Conservation (phyloP, 2,329 filamentous ascomycete species). For the Talaromyces sp. region DNA sequence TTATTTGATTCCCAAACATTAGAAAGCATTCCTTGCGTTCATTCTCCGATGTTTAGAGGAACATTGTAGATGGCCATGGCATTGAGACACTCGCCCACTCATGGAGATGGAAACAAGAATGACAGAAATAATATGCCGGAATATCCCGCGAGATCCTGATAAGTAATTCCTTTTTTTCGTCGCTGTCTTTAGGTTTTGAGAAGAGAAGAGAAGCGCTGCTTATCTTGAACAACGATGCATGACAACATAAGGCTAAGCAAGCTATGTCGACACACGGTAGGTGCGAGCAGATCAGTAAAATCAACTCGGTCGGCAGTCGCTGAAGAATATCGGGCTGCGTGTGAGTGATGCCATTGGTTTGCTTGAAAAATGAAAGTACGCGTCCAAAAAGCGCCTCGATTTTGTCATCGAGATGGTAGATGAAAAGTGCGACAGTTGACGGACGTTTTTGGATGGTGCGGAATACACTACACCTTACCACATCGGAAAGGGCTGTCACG, state of each 20-base stretch:
- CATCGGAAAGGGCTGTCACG: neutral
- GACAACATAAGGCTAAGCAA: neutral
- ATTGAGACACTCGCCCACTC: too few relatives aligned
- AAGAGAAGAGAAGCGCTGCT: neutral
- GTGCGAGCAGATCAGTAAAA: neutral
- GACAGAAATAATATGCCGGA: neutral
- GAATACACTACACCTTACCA: neutral
- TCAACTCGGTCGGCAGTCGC: neutral
- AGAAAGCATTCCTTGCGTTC: too few relatives aligned
- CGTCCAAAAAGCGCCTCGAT: neutral
- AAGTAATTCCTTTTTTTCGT: neutral
- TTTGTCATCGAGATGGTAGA: neutral
- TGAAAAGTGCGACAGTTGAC: neutral
- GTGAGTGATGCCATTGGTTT: neutral
- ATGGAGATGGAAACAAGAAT: neutral
- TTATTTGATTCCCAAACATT: too few relatives aligned
- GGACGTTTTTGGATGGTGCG: neutral
- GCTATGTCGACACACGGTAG: neutral
- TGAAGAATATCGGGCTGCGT: neutral
- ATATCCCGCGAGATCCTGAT: neutral
- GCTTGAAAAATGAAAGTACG: neutral
- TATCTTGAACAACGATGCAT: neutral
- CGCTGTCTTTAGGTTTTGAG: neutral
- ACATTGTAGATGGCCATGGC: neutral
- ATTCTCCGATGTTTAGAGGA: too few relatives aligned